These are phyloP conservation scores for Leccinum cinnamomeum DNA, from an alignment of 1,284 basidiomycete species.

Conservation along the genomic window DNA sequence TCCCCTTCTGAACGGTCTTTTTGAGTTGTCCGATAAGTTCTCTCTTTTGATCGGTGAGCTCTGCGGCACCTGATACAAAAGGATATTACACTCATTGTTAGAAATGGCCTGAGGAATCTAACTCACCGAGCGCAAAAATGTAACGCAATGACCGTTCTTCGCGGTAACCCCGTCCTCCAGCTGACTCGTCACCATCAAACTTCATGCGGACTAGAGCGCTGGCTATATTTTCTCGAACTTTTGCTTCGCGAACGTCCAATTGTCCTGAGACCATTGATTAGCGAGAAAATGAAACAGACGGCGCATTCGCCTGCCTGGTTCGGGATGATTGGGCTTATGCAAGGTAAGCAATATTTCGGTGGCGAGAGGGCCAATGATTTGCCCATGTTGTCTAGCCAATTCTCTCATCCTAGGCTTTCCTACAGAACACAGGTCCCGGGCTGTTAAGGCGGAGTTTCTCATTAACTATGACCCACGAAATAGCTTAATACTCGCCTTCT, in stretches of 20 bases:
- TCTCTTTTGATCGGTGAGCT: slow-evolving; percentile 2
- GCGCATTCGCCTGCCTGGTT: neutral
- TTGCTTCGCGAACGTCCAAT: slow-evolving; percentile 5
- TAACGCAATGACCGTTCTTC: slow-evolving; percentile 5
- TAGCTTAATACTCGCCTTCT: slow-evolving; percentile 9
- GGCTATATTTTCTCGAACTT: slow-evolving; percentile 20
- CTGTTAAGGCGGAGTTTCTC: slow-evolving; percentile 1
- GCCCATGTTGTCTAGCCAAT: slow-evolving; percentile 11
- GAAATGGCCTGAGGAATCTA: neutral
- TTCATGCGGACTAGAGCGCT: slow-evolving; percentile 12
- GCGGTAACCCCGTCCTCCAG: neutral
- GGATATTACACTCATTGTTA: neutral
- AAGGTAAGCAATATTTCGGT: slow-evolving; percentile 23
- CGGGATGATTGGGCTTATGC: neutral
- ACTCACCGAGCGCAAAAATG: slow-evolving; percentile 27
- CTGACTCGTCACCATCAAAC: neutral
- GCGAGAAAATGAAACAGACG: neutral
- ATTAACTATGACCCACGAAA: neutral
- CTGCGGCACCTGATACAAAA: slow-evolving; percentile 3
- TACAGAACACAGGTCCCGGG: neutral
- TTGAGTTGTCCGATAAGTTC: slow-evolving; percentile 15
- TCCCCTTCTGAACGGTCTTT: slow-evolving; percentile 1
- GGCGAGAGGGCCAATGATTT: slow-evolving; percentile 22
- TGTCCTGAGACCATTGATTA: slow-evolving; percentile 2
- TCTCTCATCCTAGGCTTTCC: slow-evolving; percentile 15